Percentiles rank a stretch among this genome's conserved stretches.
These are phyloP conservation scores for Myriosclerotinia duriaeana DNA, from an alignment of 2,329 filamentous ascomycete species.

Conservation along the genomic window DNA sequence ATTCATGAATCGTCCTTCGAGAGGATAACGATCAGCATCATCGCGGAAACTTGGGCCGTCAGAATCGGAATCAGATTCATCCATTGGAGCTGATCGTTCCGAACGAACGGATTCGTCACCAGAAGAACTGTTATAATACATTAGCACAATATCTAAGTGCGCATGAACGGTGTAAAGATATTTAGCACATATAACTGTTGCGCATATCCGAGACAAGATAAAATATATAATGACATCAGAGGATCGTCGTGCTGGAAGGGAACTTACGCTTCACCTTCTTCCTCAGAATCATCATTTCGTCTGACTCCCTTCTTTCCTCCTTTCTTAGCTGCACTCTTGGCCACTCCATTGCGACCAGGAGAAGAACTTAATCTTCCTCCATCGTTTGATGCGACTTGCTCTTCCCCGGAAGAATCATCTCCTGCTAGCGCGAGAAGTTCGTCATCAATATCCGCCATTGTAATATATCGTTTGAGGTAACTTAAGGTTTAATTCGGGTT, in stretches of 20 bases:
- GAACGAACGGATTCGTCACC: conserved; percentile 70
- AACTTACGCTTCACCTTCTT: conserved; percentile 82
- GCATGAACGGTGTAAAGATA: neutral
- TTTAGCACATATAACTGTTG: neutral
- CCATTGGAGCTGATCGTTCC: conserved; percentile 81
- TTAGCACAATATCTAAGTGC: neutral
- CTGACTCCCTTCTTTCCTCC: conserved; percentile 50
- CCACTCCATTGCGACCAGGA: conserved; percentile 45
- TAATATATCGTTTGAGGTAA: conserved; percentile 32
- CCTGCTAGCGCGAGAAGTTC: conserved; percentile 92
- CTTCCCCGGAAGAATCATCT: conserved; percentile 62
- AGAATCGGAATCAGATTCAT: conserved; percentile 79
- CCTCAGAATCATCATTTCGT: conserved; percentile 62
- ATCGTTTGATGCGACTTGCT: conserved; percentile 50
- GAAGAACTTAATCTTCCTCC: conserved; percentile 57
- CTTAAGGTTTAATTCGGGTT: neutral
- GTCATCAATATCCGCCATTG: conserved; percentile 87
- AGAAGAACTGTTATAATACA: conserved; percentile 58
- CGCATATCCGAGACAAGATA: neutral
- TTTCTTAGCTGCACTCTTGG: conserved; percentile 48
- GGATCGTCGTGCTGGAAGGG: conserved; percentile 7
- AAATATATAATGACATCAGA: conserved; percentile 11
- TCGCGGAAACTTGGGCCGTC: conserved; percentile 54
- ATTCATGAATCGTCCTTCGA: conserved; percentile 82
- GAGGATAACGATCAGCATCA: conserved; percentile 70